Evolutionary conservation across 306 rosid species (phyloP).

Genomic region (Trifolium repens): DNA sequence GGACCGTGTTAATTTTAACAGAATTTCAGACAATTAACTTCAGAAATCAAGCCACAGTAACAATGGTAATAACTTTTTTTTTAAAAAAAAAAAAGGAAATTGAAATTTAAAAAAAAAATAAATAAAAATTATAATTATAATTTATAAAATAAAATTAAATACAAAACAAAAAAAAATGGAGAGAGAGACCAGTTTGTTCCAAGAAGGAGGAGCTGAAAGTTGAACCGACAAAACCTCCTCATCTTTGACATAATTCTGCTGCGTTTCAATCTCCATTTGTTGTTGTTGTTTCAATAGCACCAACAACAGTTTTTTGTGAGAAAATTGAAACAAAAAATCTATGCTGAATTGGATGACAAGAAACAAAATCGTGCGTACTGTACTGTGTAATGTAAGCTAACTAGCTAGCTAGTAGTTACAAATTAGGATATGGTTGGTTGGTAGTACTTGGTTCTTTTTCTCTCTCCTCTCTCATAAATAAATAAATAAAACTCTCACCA

Average conservation of each 20-base stretch:
- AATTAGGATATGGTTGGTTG: constrained; percentile 35
- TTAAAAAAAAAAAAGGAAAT: neutral
- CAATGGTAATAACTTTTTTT: neutral
- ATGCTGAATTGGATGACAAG: neutral
- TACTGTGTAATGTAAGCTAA: neutral
- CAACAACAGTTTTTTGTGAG: neutral
- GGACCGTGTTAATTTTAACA: neutral
- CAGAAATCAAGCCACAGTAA: neutral
- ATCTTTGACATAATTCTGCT: constrained; percentile 47
- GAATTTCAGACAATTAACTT: neutral
- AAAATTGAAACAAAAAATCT: neutral
- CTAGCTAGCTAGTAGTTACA: neutral
- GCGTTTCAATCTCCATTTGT: constrained; percentile 43
- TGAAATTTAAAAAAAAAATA: neutral
- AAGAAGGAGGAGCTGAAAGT: constrained; percentile 88
- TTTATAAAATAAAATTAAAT: neutral
- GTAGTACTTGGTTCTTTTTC: neutral
- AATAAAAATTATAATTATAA: neutral
- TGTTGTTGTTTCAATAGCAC: neutral
- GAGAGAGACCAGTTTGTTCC: constrained; percentile 84
- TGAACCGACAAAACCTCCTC: constrained; percentile 77
- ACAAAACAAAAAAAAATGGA: neutral
- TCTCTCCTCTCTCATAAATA: constrained; percentile 4
- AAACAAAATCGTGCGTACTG: constrained; percentile 32
- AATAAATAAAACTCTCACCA: constrained; percentile 22